Percentiles rank a stretch among this genome's conserved stretches.
Conservation (phyloP, 169 alveolate species). For the Eimeria praecox region DNA sequence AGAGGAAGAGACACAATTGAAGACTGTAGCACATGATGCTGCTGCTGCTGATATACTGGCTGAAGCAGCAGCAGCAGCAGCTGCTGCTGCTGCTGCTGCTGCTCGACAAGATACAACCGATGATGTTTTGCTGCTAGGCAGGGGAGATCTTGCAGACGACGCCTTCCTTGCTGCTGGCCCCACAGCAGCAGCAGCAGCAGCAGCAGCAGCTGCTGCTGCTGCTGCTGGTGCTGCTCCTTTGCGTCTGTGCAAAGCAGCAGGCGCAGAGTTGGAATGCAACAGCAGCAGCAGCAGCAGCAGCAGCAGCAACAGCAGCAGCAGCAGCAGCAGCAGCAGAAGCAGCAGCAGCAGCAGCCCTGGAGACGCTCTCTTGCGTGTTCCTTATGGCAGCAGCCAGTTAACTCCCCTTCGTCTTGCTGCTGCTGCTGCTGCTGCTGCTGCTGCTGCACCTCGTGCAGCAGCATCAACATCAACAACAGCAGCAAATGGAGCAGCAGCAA, state of each 20-base stretch:
- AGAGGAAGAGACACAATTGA: neutral
- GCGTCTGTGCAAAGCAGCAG: constrained; percentile 9
- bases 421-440: neutral
- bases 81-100: constrained; percentile 65
- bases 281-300: constrained; percentile 61
- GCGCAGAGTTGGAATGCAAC: constrained; percentile 1
- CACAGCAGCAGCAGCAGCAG: neutral
- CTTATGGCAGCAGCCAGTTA: constrained; percentile 18
- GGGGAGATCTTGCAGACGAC: neutral
- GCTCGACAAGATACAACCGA: constrained; percentile 14
- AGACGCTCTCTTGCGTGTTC: neutral
- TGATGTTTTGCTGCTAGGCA: constrained; percentile 14
- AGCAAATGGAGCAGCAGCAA: neutral
- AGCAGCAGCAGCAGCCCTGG: constrained; percentile 26
- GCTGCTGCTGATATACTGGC: constrained; percentile 33
- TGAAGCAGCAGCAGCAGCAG: constrained; percentile 71
- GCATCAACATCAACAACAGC: neutral
- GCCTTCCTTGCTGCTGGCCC: neutral
- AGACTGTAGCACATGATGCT: neutral
- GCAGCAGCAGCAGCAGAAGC: constrained; percentile 62
- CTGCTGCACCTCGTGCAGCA: neutral
- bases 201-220: neutral
- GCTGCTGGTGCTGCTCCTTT: constrained; percentile 52
- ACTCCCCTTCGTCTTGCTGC: neutral
- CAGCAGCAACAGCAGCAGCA: constrained; percentile 41